Percentiles rank a stretch among this genome's conserved stretches.
Conservation (phyloP, 225 moss, liverwort and hornwort species). For the Rhytidiadelphus loreus region DNA sequence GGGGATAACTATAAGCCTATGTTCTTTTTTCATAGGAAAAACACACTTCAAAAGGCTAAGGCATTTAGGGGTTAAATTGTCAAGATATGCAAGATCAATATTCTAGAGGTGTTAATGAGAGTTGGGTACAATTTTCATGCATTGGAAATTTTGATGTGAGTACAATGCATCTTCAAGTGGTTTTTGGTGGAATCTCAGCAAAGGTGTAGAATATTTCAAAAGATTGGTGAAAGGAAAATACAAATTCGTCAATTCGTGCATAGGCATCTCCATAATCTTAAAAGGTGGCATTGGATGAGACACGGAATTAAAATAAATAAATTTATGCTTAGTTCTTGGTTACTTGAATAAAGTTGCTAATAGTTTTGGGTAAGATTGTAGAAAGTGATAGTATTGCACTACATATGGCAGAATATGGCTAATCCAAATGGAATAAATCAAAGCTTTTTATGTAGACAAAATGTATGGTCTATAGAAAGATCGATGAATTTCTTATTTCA, state of each 20-base stretch:
- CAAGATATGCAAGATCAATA: not conserved
- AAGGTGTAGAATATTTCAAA: not conserved
- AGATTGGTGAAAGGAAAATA: not conserved
- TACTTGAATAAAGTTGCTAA: not conserved
- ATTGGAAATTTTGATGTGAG: not conserved
- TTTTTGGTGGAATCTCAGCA: not conserved
- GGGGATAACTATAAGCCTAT: too few species aligned
- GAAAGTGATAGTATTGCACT: accelerated
- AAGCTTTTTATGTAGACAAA: too few species aligned
- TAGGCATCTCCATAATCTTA: not conserved
- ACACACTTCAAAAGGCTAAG: too few species aligned
- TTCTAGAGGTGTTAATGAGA: not conserved
- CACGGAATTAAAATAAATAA: not conserved
- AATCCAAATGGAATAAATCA: not conserved
- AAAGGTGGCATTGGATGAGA: not conserved
- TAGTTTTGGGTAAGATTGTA: not conserved
- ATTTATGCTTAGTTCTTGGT: not conserved
- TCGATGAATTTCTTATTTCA: not conserved
- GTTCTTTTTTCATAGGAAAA: too few species aligned
- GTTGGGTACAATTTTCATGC: not conserved
- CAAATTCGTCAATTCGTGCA: accelerated
- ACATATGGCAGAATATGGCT: accelerated
- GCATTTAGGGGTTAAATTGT: too few species aligned
- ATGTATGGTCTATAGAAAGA: not conserved
- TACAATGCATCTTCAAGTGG: not conserved